Conservation (phyloP, 2,329 filamentous ascomycete genomes). For the Corinectria fuckeliana region DNA sequence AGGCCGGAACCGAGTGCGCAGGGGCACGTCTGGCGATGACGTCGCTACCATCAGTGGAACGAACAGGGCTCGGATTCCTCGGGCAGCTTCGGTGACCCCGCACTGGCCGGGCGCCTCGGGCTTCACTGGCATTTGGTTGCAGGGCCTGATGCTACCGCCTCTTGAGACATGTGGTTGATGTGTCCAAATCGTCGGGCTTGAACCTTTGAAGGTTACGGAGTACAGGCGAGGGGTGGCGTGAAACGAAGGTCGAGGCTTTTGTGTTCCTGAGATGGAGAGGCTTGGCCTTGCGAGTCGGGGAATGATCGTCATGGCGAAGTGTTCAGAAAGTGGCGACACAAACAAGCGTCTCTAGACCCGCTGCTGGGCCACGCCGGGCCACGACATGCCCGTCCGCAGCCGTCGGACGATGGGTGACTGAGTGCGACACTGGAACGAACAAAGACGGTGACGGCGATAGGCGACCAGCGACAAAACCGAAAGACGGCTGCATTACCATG, state of each 20-base stretch:
- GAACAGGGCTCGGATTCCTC: slow-evolving; percentile 22
- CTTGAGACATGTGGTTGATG: not conserved
- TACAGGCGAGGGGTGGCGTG: not conserved
- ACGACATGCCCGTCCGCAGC: slow-evolving; percentile 5
- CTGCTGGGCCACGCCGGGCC: slow-evolving; percentile 4
- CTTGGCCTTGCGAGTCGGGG: slow-evolving; percentile 15
- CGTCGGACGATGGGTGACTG: slow-evolving; percentile 14
- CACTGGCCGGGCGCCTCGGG: slow-evolving; percentile 17
- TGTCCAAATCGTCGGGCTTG: not conserved
- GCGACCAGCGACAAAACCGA: slow-evolving; percentile 5
- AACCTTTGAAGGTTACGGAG: not conserved
- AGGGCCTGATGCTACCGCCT: not conserved
- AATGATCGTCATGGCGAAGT: slow-evolving; percentile 21
- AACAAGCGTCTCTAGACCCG: not conserved
- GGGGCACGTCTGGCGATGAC: slow-evolving; percentile 33
- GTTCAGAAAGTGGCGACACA: slow-evolving; percentile 32
- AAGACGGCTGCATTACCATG: not conserved
- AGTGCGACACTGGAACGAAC: not conserved
- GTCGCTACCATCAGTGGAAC: slow-evolving; percentile 20
- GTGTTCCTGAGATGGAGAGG: slow-evolving; percentile 27
- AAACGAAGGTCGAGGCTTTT: slow-evolving; percentile 8
- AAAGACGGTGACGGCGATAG: slow-evolving; percentile 16
- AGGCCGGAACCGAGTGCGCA: slow-evolving; percentile 18
- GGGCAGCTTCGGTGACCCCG: slow-evolving; percentile 30
- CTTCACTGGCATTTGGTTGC: slow-evolving; percentile 16